Percentiles rank a stretch among this genome's conserved stretches.
Evolutionary conservation across 345 rosid species (phyloP).

Genomic region (Populus euphratica): DNA sequence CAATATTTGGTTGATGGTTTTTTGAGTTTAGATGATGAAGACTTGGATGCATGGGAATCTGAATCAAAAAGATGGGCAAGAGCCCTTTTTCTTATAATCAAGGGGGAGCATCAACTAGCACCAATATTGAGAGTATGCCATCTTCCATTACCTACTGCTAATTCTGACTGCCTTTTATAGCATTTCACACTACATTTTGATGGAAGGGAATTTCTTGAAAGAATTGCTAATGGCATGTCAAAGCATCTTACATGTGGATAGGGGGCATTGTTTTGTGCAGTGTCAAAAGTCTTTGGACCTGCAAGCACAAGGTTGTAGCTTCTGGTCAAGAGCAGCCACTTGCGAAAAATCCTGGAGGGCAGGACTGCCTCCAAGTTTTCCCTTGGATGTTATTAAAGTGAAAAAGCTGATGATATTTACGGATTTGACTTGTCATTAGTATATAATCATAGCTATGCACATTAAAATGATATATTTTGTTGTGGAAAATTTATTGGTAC

Average conservation of each 20-base stretch:
- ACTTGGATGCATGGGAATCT: slow-evolving; percentile 78
- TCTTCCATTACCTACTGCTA: slow-evolving; percentile 6
- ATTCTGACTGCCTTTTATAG: slow-evolving; percentile 4
- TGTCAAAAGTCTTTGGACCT: no score
- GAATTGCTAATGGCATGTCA: not conserved
- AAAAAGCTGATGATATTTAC: not conserved
- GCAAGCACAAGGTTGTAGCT: no score
- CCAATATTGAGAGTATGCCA: slow-evolving; percentile 55
- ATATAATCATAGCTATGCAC: not conserved
- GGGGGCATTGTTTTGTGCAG: no score
- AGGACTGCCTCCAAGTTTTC: not conserved
- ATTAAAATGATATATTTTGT: not conserved
- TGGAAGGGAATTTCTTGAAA: not conserved
- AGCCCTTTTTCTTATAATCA: slow-evolving; percentile 52
- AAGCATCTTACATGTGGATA: not conserved
- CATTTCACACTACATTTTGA: not conserved
- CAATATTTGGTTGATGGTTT: slow-evolving; percentile 25
- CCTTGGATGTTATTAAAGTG: not conserved
- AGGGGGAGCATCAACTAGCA: slow-evolving; percentile 45
- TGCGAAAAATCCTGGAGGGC: not conserved
- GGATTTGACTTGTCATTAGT: not conserved
- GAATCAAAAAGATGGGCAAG: slow-evolving; percentile 84
- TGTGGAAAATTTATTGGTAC: not conserved
- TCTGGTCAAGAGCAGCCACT: no score
- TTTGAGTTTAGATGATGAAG: slow-evolving; percentile 68